phyloP scores from a whole-genome alignment of 371 early-diverging fungal genomes.

The Mortierella sp. region DNA sequence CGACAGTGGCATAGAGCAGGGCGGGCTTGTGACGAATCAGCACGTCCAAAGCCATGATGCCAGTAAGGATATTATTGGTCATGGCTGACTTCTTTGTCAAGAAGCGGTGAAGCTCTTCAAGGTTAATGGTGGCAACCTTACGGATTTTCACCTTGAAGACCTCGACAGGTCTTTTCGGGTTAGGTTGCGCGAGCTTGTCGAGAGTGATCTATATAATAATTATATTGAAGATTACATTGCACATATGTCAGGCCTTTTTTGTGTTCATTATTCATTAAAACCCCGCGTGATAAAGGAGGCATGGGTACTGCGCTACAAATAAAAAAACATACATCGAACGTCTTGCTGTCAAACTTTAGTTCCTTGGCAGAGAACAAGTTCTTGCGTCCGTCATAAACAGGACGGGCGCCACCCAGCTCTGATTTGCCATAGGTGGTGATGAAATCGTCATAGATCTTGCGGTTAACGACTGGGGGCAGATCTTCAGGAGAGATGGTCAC shows the following conservation, averaged over 20 bases:
- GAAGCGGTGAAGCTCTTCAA: conserved; percentile 60
- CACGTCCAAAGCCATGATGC: conserved; percentile 77
- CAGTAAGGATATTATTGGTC: conserved; percentile 61
- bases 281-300: conserved; percentile 10
- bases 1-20: conserved; percentile 70
- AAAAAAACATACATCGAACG: conserved; percentile 29
- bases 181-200: conserved; percentile 42
- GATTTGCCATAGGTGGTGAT: conserved; percentile 35
- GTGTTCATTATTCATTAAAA: too few relatives aligned
- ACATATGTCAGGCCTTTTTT: background rate
- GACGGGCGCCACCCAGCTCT: conserved; percentile 44
- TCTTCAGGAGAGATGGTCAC: conserved; percentile 56
- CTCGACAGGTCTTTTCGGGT: conserved; percentile 13
- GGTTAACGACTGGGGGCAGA: conserved; percentile 55
- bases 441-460: conserved; percentile 58
- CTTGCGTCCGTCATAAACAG: conserved; percentile 77
- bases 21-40: conserved; percentile 78
- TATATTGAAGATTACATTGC: background rate
- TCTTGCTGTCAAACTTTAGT: conserved; percentile 58
- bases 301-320: conserved; percentile 15
- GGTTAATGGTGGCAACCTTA: conserved; percentile 57
- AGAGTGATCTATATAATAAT: conserved; percentile 57
- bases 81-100: conserved; percentile 57
- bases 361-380: conserved; percentile 67
- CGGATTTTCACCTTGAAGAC: conserved; percentile 52